Base-by-base conservation (phyloP, 1,139 yeast species). In the Yamadazyma blattariae region DNA sequence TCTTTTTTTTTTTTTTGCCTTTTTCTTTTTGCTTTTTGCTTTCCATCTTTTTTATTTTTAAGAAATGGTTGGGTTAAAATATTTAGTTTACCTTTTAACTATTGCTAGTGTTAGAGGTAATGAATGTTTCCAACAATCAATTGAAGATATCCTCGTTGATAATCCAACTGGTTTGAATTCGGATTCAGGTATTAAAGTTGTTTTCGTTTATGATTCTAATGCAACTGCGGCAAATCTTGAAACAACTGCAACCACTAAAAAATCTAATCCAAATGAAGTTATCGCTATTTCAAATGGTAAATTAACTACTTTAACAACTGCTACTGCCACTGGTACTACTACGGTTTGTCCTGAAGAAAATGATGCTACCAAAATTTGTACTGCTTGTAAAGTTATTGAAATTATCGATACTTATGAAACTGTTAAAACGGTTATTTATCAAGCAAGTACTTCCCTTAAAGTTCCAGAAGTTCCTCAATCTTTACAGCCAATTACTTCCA, bases 101-200 rank as follows among this genome's bases (percentile, higher is more conserved):
- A 11, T 35, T 9, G 8, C 25, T 16, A 13, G 23, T 7, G 29
- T 18, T 8, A 13, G 13, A 10, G 17, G 32, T 18, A 35, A 35
- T 26, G 35, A 30, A 25, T 34, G 37, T 18, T 35, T 35, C 14
- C 32, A 31, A 4, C 13, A 31, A 9, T 23, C 38, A 7, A 29
- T 37, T 13, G n/a, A 24, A 9, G 36, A 37, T 5, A 29, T 32
- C 13, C 32, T 37, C 7, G 38, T 32, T n/a, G 32, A 33, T 16
- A 26, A 15, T 14, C 26, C 32, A 5, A 7, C 7, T 3, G 25
- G 7, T 3, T n/a, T 30, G n/a, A 28, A 12, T 18, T 31, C 34
- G 8, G 40, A 38, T 1, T 31, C 34, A 9, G 40, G 40, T 1
- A 34, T 37, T 8, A 27, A 33, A 17, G 38, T 38, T n/a, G 41